A percentile compares a stretch with the other conserved stretches of the same genome.
phyloP scores from a whole-genome alignment of 129 eudicot genomes.

The Solidago caesia region DNA sequence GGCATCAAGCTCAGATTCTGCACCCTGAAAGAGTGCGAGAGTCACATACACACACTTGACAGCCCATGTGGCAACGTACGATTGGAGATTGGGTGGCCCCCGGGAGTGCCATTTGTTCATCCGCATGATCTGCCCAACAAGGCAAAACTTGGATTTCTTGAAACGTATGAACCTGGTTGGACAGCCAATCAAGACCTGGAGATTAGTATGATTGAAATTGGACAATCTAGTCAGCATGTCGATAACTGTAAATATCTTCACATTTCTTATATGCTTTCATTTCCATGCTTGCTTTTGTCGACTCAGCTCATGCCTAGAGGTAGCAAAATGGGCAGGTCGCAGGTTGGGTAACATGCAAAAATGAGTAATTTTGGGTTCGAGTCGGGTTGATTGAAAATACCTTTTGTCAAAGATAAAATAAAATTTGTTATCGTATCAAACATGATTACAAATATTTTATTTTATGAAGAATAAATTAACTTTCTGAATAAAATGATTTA shows the following conservation, averaged over 20 bases:
- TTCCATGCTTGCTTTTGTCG: background rate
- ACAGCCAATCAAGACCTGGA: conserved; percentile 88
- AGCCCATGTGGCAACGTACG: conserved; percentile 62
- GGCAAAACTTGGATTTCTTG: conserved; percentile 96
- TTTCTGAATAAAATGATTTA: background rate
- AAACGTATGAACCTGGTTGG: conserved; percentile 99
- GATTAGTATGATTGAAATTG: conserved; percentile 58
- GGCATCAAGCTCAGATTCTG: conserved; percentile 92
- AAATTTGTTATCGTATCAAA: no score
- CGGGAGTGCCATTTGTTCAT: conserved; percentile 88
- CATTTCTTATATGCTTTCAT: background rate
- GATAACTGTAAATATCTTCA: conserved; percentile 37
- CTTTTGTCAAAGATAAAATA: no score
- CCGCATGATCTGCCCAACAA: conserved; percentile 99
- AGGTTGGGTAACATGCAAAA: background rate
- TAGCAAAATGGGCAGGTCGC: background rate
- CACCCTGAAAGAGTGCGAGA: conserved; percentile 88
- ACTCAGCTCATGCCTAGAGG: background rate
- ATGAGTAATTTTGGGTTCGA: background rate
- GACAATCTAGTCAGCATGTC: conserved; percentile 59
- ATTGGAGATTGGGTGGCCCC: conserved; percentile 48
- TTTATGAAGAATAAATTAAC: background rate
- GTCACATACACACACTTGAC: conserved; percentile 74
- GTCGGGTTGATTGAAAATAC: background rate
- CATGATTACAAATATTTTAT: background rate